These are phyloP conservation scores for Botrytis elliptica DNA, from an alignment of 2,329 filamentous ascomycete species.

Conservation along the genomic window DNA sequence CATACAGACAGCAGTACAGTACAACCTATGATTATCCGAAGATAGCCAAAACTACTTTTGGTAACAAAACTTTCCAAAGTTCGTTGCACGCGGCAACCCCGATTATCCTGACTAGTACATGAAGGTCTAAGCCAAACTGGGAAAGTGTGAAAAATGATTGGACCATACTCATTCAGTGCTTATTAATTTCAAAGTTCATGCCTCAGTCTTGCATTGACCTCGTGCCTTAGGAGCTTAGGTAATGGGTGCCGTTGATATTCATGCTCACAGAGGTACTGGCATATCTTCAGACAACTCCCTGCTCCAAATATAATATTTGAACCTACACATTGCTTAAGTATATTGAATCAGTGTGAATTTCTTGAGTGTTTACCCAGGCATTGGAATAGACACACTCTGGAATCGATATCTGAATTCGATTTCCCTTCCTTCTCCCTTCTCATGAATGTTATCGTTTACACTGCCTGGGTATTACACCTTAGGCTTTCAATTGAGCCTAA, in stretches of 20 bases:
- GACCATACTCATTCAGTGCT: neutral
- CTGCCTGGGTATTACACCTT: no score
- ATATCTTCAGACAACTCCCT: neutral
- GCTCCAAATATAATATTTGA: neutral
- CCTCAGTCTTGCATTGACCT: neutral
- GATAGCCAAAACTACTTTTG: neutral
- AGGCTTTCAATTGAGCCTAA: conserved; percentile 1
- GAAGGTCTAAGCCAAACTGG: no score
- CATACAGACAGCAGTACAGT: neutral
- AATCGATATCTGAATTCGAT: neutral
- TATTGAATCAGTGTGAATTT: neutral
- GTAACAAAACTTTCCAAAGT: neutral
- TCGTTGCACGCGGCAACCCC: conserved; percentile 14
- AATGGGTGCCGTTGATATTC: neutral
- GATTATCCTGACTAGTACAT: neutral
- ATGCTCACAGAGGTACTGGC: neutral
- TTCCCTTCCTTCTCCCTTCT: neutral
- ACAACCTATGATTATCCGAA: neutral
- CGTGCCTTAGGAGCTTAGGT: neutral
- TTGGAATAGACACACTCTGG: neutral
- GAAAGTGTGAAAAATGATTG: neutral
- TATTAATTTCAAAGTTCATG: neutral
- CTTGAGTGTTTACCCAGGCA: neutral
- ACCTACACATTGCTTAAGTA: neutral
- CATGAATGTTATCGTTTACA: neutral